Evolutionary conservation across 352 stramenopile genomes (phyloP).

Genomic region (Elongisporangium anandrum): DNA sequence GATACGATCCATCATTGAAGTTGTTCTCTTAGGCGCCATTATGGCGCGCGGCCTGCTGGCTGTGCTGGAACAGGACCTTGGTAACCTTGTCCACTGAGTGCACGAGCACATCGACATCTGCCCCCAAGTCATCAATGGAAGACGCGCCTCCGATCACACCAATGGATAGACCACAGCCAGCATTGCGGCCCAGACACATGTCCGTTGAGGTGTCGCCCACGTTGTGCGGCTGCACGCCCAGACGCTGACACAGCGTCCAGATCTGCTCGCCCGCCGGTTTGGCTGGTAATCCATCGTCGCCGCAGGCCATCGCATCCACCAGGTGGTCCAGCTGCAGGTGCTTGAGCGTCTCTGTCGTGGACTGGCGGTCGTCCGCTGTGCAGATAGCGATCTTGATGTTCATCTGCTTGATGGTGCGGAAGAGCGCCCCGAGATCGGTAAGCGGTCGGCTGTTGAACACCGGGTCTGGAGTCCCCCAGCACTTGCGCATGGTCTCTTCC

Average conservation of each 20-base stretch:
- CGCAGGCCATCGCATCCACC: conserved; percentile 76
- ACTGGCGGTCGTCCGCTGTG: conserved; percentile 79
- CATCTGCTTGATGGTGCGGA: conserved; percentile 82
- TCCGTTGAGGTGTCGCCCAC: conserved; percentile 85
- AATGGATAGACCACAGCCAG: conserved; percentile 69
- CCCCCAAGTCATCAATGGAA: conserved; percentile 72
- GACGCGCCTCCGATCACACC: conserved; percentile 77
- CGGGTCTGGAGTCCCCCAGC: conserved; percentile 80
- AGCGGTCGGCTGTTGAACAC: conserved; percentile 69
- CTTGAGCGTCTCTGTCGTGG: conserved; percentile 71
- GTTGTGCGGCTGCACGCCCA: conserved; percentile 76
- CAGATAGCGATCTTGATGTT: conserved; percentile 87
- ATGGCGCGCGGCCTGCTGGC: conserved; percentile 63
- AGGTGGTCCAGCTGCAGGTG: conserved; percentile 70
- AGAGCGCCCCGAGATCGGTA: conserved; percentile 66
- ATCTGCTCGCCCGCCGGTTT: conserved; percentile 85
- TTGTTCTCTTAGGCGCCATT: too few species aligned
- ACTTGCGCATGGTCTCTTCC: conserved; percentile 62
- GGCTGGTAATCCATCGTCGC: conserved; percentile 78
- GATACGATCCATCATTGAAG: too few species aligned
- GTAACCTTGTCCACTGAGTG: conserved; percentile 69
- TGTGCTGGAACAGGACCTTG: conserved; percentile 83
- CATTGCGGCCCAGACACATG: conserved; percentile 74
- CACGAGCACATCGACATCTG: conserved; percentile 81
- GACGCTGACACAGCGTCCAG: conserved; percentile 74